Evolutionary conservation across 768 basidiomycete species (phyloP).

Genomic region (Suillus hirtellus): DNA sequence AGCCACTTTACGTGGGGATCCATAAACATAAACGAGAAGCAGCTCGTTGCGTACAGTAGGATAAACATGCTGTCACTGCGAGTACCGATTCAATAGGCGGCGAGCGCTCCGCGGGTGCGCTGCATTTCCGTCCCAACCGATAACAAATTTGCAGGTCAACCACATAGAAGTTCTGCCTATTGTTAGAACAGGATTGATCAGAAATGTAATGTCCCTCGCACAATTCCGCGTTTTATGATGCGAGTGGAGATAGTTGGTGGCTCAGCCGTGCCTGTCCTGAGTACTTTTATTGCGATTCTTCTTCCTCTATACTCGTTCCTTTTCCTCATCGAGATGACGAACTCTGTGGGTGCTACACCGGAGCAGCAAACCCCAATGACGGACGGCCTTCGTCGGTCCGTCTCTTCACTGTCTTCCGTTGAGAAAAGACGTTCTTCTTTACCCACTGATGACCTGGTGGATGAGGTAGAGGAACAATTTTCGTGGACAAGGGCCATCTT

Average conservation of each 20-base stretch:
- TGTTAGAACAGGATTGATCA: neutral
- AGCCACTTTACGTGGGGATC: neutral
- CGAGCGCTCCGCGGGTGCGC: neutral
- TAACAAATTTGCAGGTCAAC: neutral
- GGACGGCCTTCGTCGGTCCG: neutral
- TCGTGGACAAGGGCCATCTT: conserved; percentile 13
- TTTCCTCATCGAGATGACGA: neutral
- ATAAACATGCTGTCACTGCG: neutral
- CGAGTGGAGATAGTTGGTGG: neutral
- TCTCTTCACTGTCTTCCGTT: neutral
- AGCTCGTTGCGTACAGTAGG: neutral
- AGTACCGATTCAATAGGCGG: neutral
- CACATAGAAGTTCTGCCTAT: neutral
- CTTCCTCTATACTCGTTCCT: neutral
- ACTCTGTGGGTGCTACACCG: neutral
- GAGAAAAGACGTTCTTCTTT: neutral
- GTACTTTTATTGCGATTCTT: neutral
- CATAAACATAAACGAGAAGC: neutral
- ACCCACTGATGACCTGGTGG: conserved; percentile 12
- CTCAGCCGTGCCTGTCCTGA: neutral
- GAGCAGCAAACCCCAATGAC: neutral
- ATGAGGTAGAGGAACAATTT: conserved; percentile 13
- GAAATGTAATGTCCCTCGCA: neutral
- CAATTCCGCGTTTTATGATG: neutral
- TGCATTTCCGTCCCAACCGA: neutral